phyloP scores from a whole-genome alignment of 1,284 basidiomycete species.

The Fomitopsis schrenkii region DNA sequence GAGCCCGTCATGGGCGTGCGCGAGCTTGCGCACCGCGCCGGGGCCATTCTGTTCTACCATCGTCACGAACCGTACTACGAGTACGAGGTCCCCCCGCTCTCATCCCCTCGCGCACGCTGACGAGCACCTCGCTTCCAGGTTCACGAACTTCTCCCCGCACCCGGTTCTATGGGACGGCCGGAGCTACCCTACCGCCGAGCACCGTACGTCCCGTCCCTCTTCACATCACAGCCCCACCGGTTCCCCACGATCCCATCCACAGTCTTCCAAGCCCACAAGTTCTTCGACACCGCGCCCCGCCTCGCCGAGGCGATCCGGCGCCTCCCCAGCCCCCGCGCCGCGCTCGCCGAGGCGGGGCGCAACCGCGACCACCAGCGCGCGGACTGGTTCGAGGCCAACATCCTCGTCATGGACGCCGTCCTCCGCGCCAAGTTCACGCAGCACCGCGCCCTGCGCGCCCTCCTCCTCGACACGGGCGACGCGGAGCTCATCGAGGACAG shows the following conservation, averaged over 20 bases:
- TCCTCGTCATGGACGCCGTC: slow-evolving; percentile 22
- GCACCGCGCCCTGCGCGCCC: slow-evolving; percentile 16
- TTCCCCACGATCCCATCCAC: background rate
- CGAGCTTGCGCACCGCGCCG: too few species aligned
- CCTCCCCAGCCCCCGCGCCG: slow-evolving; percentile 14
- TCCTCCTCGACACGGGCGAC: slow-evolving; percentile 22
- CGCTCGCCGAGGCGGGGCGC: slow-evolving; percentile 15
- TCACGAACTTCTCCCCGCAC: slow-evolving; percentile 27
- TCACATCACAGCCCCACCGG: background rate
- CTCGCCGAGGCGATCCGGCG: slow-evolving; percentile 20
- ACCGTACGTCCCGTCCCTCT: slow-evolving; percentile 13
- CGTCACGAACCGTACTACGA: slow-evolving; percentile 19
- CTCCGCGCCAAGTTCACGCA: slow-evolving; percentile 27
- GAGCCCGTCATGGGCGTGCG: too few species aligned
- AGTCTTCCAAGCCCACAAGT: slow-evolving; percentile 22
- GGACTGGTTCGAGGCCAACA: slow-evolving; percentile 23
- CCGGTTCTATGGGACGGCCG: slow-evolving; percentile 14
- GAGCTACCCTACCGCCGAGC: slow-evolving; percentile 26
- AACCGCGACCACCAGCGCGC: slow-evolving; percentile 10
- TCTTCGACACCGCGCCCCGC: slow-evolving; percentile 10
- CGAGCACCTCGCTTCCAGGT: slow-evolving; percentile 8
- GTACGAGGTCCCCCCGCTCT: slow-evolving; percentile 1
- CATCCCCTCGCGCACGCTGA: background rate
- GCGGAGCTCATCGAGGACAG: slow-evolving; percentile 25
- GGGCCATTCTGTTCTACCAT: slow-evolving; percentile 20